Base-by-base conservation (phyloP, 352 stramenopile genomes). In the Phytophthora foliorum region DNA sequence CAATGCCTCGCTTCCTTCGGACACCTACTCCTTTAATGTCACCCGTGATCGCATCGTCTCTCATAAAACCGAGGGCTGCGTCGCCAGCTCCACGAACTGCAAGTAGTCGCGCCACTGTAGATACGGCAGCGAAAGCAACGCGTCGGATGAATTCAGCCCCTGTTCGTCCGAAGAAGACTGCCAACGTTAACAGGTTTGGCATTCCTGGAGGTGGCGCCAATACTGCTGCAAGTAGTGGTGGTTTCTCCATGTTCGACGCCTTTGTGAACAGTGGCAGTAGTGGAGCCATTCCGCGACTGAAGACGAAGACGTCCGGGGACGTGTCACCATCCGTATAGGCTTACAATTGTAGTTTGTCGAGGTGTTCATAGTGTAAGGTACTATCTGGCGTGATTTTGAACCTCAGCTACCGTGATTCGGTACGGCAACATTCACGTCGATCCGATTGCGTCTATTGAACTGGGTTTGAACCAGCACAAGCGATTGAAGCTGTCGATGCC, bases 161-260 rank as follows among this genome's bases (percentile, higher is more conserved):
- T 1, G 76, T 77, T 39, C 68, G 68, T 4, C 49, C 74, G 2
- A 84, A 86, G 64, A 88, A 83, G 44, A 78, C 79, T 6, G 57
- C 69, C 8, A 72, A 77, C 31, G 69, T 67, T 21, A 81, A 84
- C 51, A 59, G 53, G 14, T 82, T 82, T 60, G 75, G 75, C 29
- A 45, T 68, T 54, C 63, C 70, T 50, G 44, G 36, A 51, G 72
- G 75, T 52, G 71, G 66, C 53, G 53, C 22, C 3, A 64, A 17
- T 58, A 38, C 38, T 46, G 63, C 10, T 49, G 44, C 54, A 29
- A 59, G 52, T 41, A 32, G 59, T 52, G 65, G 63, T 46, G 53
- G 63, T 25, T 80, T 82, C 27, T 82, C 75, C 54, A 82, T 82
- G 72, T 94, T 94, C 51, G 86, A 94, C 45, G 80, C 80, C n/a